These are phyloP conservation scores for Vachellia pachyceras DNA, from an alignment of 306 rosid genomes.

Conservation along the genomic window DNA sequence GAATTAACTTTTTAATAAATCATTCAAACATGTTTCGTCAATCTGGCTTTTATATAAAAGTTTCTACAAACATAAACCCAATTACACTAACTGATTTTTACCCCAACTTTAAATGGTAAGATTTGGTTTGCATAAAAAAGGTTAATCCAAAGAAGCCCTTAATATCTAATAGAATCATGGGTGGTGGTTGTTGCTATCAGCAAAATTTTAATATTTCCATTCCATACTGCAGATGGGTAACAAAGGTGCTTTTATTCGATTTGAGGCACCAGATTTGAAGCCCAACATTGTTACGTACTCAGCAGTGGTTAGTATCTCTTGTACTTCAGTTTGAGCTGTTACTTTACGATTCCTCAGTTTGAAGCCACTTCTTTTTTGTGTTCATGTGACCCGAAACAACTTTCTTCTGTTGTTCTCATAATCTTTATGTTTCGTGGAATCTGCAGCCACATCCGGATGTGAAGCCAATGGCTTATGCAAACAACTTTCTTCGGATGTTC, in stretches of 20 bases:
- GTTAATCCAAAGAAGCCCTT: neutral
- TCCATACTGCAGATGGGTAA: slow-evolving; percentile 89
- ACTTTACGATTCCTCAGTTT: neutral
- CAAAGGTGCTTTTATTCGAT: slow-evolving; percentile 98
- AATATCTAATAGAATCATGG: slow-evolving; percentile 12
- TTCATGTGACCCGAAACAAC: neutral
- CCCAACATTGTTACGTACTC: slow-evolving; percentile 87
- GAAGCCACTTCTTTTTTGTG: neutral
- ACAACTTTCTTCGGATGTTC: slow-evolving; percentile 88
- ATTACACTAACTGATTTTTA: too few species aligned
- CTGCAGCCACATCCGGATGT: slow-evolving; percentile 97
- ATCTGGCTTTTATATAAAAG: too few species aligned
- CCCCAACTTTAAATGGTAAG: too few species aligned
- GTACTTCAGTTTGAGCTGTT: slow-evolving; percentile 2
- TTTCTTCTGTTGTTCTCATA: neutral
- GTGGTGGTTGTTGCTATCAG: neutral
- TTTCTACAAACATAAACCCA: too few species aligned
- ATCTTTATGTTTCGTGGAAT: slow-evolving; percentile 27
- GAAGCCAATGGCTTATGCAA: slow-evolving; percentile 98
- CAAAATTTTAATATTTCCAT: slow-evolving; percentile 20
- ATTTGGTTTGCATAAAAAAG: too few species aligned
- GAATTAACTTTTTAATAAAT: too few species aligned
- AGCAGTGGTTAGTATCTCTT: slow-evolving; percentile 79
- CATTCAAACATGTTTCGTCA: neutral
- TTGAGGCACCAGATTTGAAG: slow-evolving; percentile 87